Base-by-base conservation (phyloP, 306 rosid species). In the Rosa persica region DNA sequence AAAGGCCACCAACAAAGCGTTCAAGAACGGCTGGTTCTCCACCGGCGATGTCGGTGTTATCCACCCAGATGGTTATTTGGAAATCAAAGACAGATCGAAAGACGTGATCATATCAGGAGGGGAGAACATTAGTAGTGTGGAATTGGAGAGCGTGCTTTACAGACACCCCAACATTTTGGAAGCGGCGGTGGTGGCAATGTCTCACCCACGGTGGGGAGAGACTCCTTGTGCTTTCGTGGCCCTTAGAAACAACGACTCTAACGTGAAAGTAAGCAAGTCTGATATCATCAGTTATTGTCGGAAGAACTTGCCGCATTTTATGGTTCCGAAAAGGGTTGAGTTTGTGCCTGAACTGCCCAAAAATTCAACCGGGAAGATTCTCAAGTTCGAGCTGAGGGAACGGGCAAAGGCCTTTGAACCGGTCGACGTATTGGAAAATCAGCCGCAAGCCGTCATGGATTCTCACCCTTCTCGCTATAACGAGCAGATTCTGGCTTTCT, bases 101-200 rank as follows among this genome's bases (percentile, higher is more conserved):
- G 98, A 95, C 73, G 98, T 95, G 67, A 95, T 95, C 17, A 95
- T 92, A 17, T 92, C 98, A 0, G 98, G 98, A 0, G 98, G 98
- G 0, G 98, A 95, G 81, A 95, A 95, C 66, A 91, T 95, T 2
- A 90, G 96, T 72, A 92, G 97, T 40, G 96, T 95, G 1, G 97
- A 95, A 71, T 80, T 95, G 9, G 98, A 95, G 74, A 79, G 48
- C 1, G 73, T 91, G 23, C 78, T 95, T 20, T 93, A 94, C 46
- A 74, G 76, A 8, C 97, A 94, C 52, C 97, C 97, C 0, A 73
- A 44, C 62, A 89, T 95, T 40, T 27, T 83, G 55, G 98, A 95
- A 74, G 98, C 92, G 0, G 97, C 98, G 0, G 98, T 89, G n/a
- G 98, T 95, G 38, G 98, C 98, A 55, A 89, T 92, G 97, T 97